Evolutionary conservation across 1,139 yeast genomes (phyloP), one percentile per base, ranked within the genome.

Genomic region (Hansenula anomala): DNA sequence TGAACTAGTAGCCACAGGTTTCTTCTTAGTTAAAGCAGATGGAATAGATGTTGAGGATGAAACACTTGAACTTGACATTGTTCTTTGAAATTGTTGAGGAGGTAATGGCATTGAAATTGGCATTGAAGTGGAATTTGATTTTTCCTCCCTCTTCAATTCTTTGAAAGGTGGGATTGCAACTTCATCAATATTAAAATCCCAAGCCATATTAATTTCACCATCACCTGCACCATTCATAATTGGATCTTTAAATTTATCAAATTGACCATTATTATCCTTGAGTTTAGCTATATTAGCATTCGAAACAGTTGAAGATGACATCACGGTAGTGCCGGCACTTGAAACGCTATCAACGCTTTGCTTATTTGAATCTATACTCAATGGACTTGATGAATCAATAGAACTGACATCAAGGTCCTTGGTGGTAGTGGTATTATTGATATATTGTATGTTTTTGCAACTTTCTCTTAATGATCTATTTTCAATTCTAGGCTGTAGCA

Each of bases 401-500:
- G 38, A 35, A 13, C 27, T 28, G 6, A 15, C 3, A 15, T 35
- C 18, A 34, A 44, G 41, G 22, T 34, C 14, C 17, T 20, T n/a
- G n/a, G 11, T 33, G 38, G 15, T 27, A 17, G 11, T 17, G 33
- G 18, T 4, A 28, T 23, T 28, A n/a, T 26, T 6, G 28, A 32
- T 16, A 9, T 14, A 17, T 36, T 51, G 55, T 6, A 41, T 24
- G 12, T 43, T 47, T 35, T 47, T 52, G 30, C 51, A 51, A 26
- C 46, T 43, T 34, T 54, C 58, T 41, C 58, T 47, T 10, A 51
- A 33, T 8, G 46, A 46, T 40, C 56, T 44, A 34, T 54, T 54
- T 36, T 54, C 58, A 24, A 54, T 54, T 24, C 58, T 43, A 20
- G 54, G 54, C 36, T 54, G 56, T 3, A 52, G 38, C 0, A 43